Evolutionary conservation across 495 filamentous ascomycete genomes (phyloP).

Genomic region (Podospora didyma): DNA sequence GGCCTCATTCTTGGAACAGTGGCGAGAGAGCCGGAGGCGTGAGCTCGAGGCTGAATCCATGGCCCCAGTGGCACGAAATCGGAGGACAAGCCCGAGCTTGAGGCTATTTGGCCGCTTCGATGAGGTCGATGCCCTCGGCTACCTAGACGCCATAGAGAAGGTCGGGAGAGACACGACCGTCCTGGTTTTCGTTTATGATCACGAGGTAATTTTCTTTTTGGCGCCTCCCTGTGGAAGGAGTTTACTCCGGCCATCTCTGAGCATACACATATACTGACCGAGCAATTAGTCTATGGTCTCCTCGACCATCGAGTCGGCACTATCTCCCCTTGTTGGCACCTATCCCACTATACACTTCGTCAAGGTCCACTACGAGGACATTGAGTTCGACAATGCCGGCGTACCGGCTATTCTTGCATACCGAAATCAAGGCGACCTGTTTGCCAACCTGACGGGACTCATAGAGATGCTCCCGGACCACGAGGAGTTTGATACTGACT

Average conservation of each 20-base stretch:
- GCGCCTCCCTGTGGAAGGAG: background rate
- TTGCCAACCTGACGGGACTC: slow-evolving; percentile 83
- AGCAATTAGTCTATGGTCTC: slow-evolving; percentile 65
- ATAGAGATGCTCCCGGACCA: slow-evolving; percentile 77
- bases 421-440: slow-evolving; percentile 77
- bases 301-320: slow-evolving; percentile 67
- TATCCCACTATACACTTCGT: slow-evolving; percentile 76
- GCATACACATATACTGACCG: slow-evolving; percentile 18
- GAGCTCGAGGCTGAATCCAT: slow-evolving; percentile 62
- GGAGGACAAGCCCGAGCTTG: slow-evolving; percentile 65
- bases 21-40: slow-evolving; percentile 72
- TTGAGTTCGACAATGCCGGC: slow-evolving; percentile 88
- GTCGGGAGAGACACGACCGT: slow-evolving; percentile 76
- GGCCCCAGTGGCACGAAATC: slow-evolving; percentile 38
- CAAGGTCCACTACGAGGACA: slow-evolving; percentile 86
- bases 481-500: slow-evolving; percentile 47
- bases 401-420: slow-evolving; percentile 90
- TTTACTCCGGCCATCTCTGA: background rate
- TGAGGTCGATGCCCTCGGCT: slow-evolving; percentile 83
- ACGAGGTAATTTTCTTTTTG: slow-evolving; percentile 58
- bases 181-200: slow-evolving; percentile 93
- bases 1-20: slow-evolving; percentile 75
- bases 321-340: slow-evolving; percentile 64
- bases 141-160: slow-evolving; percentile 92
- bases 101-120: slow-evolving; percentile 74